Percentiles rank a stretch among this genome's conserved stretches.
Conservation (phyloP, 495 filamentous ascomycete species). For the Apiosordaria backusii region DNA sequence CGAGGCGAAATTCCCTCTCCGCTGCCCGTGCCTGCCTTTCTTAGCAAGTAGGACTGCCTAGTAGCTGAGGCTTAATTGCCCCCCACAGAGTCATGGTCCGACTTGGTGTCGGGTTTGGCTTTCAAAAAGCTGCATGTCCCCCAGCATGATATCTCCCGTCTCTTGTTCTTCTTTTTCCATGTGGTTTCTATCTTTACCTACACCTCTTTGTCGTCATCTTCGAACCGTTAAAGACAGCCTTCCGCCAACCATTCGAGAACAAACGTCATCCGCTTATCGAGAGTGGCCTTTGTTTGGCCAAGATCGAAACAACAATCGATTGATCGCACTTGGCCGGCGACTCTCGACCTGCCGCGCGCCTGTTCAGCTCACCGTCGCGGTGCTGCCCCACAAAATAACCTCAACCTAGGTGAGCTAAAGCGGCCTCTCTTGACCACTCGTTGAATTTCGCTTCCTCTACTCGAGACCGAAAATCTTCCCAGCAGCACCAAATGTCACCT, state of each 20-base stretch:
- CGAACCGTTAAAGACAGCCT: background rate
- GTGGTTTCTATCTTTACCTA: background rate
- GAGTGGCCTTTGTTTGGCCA: constrained; percentile 18
- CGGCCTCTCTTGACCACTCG: constrained; percentile 23
- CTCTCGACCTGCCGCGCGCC: constrained; percentile 30
- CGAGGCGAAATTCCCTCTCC: background rate
- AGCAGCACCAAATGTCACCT: background rate
- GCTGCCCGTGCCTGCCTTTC: constrained; percentile 2
- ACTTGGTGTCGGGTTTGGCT: background rate
- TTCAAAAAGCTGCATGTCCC: background rate
- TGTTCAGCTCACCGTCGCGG: constrained; percentile 11
- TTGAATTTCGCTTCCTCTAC: constrained; percentile 16
- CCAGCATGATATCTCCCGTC: background rate
- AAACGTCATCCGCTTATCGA: constrained; percentile 2
- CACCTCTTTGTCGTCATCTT: background rate
- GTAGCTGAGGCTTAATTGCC: background rate
- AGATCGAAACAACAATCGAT: constrained; percentile 22
- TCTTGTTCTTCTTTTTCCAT: background rate
- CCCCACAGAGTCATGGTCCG: background rate
- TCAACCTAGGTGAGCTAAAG: constrained; percentile 19
- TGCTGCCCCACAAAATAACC: constrained; percentile 16
- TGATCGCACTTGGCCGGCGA: constrained; percentile 18
- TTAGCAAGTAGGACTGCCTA: background rate
- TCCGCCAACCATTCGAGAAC: background rate
- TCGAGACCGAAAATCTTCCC: constrained; percentile 14